These are phyloP conservation scores for Chrysanthemum lavandulifolium DNA, from an alignment of 129 eudicot genomes.

Conservation along the genomic window DNA sequence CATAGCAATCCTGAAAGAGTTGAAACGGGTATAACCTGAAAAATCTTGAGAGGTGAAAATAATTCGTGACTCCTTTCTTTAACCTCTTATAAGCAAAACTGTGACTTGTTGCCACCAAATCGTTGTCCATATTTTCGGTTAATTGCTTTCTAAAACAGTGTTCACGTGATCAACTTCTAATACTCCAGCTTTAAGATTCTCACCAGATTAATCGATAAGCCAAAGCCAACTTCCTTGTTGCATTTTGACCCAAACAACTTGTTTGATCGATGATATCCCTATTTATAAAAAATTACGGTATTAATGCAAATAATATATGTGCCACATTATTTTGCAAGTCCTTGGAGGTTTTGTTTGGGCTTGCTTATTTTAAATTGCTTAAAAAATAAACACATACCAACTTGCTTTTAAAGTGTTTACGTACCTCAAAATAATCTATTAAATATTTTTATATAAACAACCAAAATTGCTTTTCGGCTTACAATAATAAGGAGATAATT, in stretches of 20 bases:
- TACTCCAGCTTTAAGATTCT: constrained; percentile 39
- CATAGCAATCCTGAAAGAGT: constrained; percentile 60
- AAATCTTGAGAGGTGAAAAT: constrained; percentile 50
- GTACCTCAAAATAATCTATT: no score
- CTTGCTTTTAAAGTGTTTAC: no score
- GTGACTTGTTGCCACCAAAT: constrained; percentile 75
- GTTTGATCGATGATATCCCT: constrained; percentile 56
- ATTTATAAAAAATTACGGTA: neutral
- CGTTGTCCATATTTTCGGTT: constrained; percentile 54
- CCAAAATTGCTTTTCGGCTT: no score
- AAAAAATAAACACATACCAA: no score
- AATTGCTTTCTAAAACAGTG: constrained; percentile 20
- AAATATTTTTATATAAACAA: no score
- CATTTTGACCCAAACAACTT: constrained; percentile 33
- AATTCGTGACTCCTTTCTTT: constrained; percentile 72
- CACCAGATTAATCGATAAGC: constrained; percentile 51
- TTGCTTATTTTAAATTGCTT: no score
- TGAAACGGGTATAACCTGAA: constrained; percentile 48
- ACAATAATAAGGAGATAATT: no score
- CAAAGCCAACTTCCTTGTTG: constrained; percentile 41
- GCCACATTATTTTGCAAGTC: neutral
- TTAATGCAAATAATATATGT: neutral
- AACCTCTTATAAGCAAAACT: constrained; percentile 63
- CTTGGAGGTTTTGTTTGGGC: no score
- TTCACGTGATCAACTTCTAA: constrained; percentile 9